Conservation (phyloP, 129 eudicot genomes). For the Helianthus annuus region DNA sequence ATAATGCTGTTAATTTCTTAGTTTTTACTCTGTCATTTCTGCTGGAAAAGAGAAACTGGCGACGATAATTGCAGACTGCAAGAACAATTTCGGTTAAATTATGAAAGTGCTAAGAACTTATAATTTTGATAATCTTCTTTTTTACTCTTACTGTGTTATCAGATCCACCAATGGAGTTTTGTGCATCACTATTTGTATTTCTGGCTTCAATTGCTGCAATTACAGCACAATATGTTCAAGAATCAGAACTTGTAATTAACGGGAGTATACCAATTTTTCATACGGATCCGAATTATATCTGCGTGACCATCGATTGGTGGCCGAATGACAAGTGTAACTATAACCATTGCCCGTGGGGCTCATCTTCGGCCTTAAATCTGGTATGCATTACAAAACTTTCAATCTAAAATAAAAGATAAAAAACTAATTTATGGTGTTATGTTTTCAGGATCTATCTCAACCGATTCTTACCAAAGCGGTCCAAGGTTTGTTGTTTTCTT, state of each 20-base stretch:
- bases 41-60: neutral
- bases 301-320: constrained; percentile 99
- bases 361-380: constrained; percentile 74
- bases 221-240: constrained; percentile 62
- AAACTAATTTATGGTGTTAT: neutral
- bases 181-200: constrained; percentile 41
- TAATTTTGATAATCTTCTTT: neutral
- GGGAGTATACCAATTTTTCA: constrained; percentile 48
- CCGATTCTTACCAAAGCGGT: constrained; percentile 71
- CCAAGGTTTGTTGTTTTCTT: constrained; percentile 59
- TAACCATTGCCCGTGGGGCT: constrained; percentile 89
- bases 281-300: constrained; percentile 73
- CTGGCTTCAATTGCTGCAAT: constrained; percentile 54
- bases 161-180: constrained; percentile 48
- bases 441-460: constrained; percentile 68
- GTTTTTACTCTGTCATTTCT: constrained; percentile 13
- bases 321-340: constrained; percentile 88
- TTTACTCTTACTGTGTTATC: constrained; percentile 6
- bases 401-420: neutral
- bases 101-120: neutral
- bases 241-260: constrained; percentile 51
- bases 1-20: neutral
- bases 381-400: constrained; percentile 36
- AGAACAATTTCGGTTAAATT: constrained; percentile 5
- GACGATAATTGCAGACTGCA: neutral